Evolutionary conservation across 1,139 yeast species (phyloP).

Genomic region (Suhomyces ambrosiae): DNA sequence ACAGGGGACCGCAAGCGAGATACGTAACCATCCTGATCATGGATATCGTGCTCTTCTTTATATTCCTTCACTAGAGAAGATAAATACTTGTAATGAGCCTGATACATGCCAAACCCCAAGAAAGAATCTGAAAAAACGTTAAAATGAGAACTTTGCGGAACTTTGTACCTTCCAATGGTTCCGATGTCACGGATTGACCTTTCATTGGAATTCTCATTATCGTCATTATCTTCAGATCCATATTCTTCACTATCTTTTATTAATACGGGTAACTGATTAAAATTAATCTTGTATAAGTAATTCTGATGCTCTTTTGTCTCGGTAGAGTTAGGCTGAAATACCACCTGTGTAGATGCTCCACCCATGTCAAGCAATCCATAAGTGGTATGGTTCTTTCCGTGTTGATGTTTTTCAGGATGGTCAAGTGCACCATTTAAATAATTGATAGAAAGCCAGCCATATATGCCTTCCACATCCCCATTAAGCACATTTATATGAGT

Average conservation of each 20-base stretch:
- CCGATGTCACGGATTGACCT: no score
- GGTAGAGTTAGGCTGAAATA: constrained; percentile 67
- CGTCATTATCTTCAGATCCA: background rate
- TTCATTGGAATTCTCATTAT: no score
- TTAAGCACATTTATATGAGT: constrained; percentile 68
- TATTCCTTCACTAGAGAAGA: constrained; percentile 35
- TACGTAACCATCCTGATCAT: constrained; percentile 13
- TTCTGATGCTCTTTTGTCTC: constrained; percentile 58
- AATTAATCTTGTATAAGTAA: constrained; percentile 52
- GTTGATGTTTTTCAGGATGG: constrained; percentile 47
- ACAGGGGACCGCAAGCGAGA: constrained; percentile 29
- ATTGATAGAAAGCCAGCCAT: constrained; percentile 81
- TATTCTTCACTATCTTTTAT: constrained; percentile 1
- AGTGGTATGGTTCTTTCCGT: constrained; percentile 57
- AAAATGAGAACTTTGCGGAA: constrained; percentile 32
- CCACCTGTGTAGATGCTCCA: constrained; percentile 84
- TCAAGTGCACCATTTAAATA: constrained; percentile 65
- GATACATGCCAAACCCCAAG: constrained; percentile 75
- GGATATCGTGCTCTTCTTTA: constrained; percentile 18
- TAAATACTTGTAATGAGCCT: constrained; percentile 59
- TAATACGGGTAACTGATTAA: constrained; percentile 42
- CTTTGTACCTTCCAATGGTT: constrained; percentile 5
- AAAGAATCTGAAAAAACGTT: constrained; percentile 71
- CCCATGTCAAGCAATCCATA: constrained; percentile 86
- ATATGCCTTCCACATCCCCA: constrained; percentile 79